These are phyloP conservation scores for Trypanosoma caninum DNA, from an alignment of 208 protist genomes.

Conservation along the genomic window DNA sequence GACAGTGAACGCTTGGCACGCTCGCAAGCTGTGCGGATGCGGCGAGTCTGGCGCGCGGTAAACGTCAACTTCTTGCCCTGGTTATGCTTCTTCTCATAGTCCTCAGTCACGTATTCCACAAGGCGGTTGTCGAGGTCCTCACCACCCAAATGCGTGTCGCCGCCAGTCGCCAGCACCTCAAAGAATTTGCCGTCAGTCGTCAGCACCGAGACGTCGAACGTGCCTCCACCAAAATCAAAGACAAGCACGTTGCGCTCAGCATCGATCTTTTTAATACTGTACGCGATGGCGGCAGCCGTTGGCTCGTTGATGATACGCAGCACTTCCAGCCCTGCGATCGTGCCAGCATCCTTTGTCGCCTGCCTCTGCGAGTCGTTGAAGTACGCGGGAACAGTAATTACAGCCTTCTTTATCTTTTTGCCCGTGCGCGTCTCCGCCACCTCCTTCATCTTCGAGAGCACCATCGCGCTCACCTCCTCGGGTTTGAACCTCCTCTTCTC, in stretches of 20 bases:
- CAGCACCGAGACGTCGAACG: conserved; percentile 97
- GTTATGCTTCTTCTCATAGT: conserved; percentile 89
- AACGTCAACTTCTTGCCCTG: conserved; percentile 81
- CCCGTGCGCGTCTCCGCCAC: conserved; percentile 95
- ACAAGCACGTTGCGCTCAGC: conserved; percentile 82
- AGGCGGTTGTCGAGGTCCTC: conserved; percentile 66
- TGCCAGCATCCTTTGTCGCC: conserved; percentile 97
- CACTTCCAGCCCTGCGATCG: conserved; percentile 95
- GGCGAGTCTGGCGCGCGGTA: conserved; percentile 41
- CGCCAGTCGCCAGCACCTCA: conserved; percentile 97
- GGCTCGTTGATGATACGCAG: conserved; percentile 98
- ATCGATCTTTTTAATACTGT: conserved; percentile 78
- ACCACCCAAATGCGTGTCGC: conserved; percentile 99
- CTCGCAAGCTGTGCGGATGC: conserved; percentile 71
- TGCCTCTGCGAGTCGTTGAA: conserved; percentile 98
- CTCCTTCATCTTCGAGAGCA: conserved; percentile 93
- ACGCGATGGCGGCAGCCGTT: conserved; percentile 96
- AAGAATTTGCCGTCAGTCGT: conserved; percentile 98
- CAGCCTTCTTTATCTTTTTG: conserved; percentile 89
- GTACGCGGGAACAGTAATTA: conserved; percentile 97
- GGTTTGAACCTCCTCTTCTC: conserved; percentile 92
- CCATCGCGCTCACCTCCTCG: conserved; percentile 96
- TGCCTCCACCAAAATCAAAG: conserved; percentile 97
- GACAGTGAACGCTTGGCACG: conserved; percentile 97
- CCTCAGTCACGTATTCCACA: conserved; percentile 91